Evolutionary conservation across 176 grass and related monocot genomes (phyloP).

Genomic region (Bolboschoenus planiculmis): DNA sequence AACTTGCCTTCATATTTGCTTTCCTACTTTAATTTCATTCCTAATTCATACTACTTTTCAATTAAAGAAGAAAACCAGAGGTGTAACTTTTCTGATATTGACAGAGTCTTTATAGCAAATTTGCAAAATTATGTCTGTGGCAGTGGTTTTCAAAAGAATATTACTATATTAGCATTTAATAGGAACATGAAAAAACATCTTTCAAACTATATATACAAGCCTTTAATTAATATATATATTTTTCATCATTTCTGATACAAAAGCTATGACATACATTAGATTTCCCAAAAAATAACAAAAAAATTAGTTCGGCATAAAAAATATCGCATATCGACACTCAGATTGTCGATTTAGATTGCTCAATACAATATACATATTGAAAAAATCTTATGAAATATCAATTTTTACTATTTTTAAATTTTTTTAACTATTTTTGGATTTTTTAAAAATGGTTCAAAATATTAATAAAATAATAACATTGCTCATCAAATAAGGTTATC

Average conservation of each 20-base stretch:
- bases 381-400: no score
- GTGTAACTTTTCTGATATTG: not conserved
- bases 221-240: not conserved
- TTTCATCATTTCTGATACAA: not conserved
- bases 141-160: not conserved
- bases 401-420: no score
- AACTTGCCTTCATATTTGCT: not conserved
- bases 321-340: no score
- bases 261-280: not conserved
- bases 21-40: not conserved
- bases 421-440: no score
- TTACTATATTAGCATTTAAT: not conserved
- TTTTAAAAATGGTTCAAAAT: no score
- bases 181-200: not conserved
- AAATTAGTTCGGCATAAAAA: no score
- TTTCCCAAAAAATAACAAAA: not conserved
- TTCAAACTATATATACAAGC: not conserved
- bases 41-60: not conserved
- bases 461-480: no score
- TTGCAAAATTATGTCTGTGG: not conserved
- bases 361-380: no score
- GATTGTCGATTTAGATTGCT: no score
- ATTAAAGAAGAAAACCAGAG: not conserved
- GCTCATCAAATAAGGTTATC: no score
- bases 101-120: not conserved